phyloP scores from a whole-genome alignment of 108 stramenopile species.

The Nitzschia inconspicua region DNA sequence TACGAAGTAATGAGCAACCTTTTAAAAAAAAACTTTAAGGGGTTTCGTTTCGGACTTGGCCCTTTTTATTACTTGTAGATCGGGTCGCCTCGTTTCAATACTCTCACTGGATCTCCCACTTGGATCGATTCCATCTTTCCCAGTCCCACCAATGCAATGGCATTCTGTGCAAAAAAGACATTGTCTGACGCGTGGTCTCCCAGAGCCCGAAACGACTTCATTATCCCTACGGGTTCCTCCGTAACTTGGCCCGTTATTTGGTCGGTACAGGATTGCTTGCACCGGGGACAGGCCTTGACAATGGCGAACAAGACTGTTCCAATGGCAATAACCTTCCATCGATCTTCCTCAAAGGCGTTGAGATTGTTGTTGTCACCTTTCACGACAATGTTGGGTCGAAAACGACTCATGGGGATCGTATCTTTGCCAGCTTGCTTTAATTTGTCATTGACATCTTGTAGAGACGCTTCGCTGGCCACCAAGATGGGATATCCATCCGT shows the following conservation, averaged over 20 bases:
- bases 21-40: no score
- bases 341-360: slow-evolving; percentile 82
- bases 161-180: slow-evolving; percentile 88
- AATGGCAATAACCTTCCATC: slow-evolving; percentile 80
- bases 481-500: slow-evolving; percentile 85
- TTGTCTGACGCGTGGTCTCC: slow-evolving; percentile 25
- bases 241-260: slow-evolving; percentile 63
- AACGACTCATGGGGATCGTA: slow-evolving; percentile 67
- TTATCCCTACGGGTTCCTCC: slow-evolving; percentile 64
- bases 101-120: slow-evolving; percentile 37
- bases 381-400: slow-evolving; percentile 84
- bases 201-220: slow-evolving; percentile 68
- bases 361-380: slow-evolving; percentile 18
- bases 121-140: slow-evolving; percentile 48
- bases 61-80: no score
- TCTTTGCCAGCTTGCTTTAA: slow-evolving; percentile 48
- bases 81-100: slow-evolving; percentile 83
- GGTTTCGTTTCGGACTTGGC: no score
- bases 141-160: slow-evolving; percentile 24
- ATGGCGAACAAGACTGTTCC: slow-evolving; percentile 62
- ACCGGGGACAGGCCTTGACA: slow-evolving; percentile 82
- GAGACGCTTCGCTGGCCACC: slow-evolving; percentile 63
- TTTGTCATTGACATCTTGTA: slow-evolving; percentile 66
- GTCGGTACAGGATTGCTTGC: slow-evolving; percentile 85
- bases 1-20: no score